These are phyloP conservation scores for Tylopilus sp. DNA, from an alignment of 1,284 basidiomycete genomes.

Conservation along the genomic window DNA sequence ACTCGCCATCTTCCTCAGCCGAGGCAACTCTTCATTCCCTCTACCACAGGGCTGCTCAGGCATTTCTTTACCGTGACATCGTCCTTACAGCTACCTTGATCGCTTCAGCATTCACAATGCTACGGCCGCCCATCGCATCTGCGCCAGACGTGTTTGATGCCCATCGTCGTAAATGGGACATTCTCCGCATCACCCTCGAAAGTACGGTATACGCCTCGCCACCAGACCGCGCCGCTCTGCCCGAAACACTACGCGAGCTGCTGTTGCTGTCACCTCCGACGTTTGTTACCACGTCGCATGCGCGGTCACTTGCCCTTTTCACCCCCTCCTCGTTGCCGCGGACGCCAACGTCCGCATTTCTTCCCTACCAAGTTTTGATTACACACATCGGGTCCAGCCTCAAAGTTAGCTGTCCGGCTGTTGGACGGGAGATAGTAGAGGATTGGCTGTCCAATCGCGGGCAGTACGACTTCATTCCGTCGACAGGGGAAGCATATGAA, in stretches of 20 bases:
- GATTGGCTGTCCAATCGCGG: constrained; percentile 65
- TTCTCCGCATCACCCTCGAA: constrained; percentile 76
- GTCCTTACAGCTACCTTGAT: constrained; percentile 60
- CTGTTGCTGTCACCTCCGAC: constrained; percentile 56
- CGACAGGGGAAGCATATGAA: constrained; percentile 55
- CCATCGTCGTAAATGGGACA: constrained; percentile 75
- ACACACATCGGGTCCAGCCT: constrained; percentile 67
- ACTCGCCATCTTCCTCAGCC: constrained; percentile 24
- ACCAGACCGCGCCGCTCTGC: constrained; percentile 43
- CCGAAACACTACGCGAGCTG: constrained; percentile 47
- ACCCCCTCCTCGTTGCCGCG: constrained; percentile 44
- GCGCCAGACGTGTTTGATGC: constrained; percentile 46
- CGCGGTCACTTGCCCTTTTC: constrained; percentile 63
- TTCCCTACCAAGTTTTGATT: constrained; percentile 65
- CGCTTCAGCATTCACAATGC: constrained; percentile 60
- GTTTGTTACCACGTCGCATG: constrained; percentile 53
- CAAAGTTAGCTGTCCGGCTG: constrained; percentile 56
- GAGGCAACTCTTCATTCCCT: constrained; percentile 58
- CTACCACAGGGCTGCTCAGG: constrained; percentile 69
- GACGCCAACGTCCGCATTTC: constrained; percentile 47
- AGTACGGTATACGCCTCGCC: constrained; percentile 65
- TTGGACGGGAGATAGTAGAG: constrained; percentile 64
- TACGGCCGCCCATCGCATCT: constrained; percentile 45
- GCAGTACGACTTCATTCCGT: constrained; percentile 30
- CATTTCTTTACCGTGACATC: constrained; percentile 70